Base-by-base conservation (phyloP, 1,139 yeast genomes). In the Candida albicans region DNA sequence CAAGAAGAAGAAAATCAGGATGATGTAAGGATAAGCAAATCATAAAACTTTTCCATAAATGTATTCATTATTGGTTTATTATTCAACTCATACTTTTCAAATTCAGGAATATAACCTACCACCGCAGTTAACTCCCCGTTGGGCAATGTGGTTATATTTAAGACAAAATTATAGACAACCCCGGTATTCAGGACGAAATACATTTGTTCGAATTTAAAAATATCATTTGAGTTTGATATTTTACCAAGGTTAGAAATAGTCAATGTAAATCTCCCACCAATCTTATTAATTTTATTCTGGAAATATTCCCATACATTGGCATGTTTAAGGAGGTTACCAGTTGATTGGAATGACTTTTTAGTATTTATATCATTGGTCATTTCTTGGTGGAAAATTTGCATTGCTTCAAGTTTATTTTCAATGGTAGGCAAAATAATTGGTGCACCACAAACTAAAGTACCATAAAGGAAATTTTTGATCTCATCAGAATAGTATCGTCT, bases 401-500 rank as follows among this genome's bases (percentile, higher is more conserved):
- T 55, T 8, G 46, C 28, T 8, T 46, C 35, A 6, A 50, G 27
- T 7, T 37, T 38, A 12, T 46, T 39, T 8, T 35, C 26, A 11
- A 47, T 41, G 6, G 55, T 58, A 8, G 53, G 52, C 10, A 52
- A 43, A 9, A 38, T 29, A 9, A 55, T 39, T 7, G 48, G 46
- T 24, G 50, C 50, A 1, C 59, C 61, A 13, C 61, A 54, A 9
- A 60, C 61, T 47, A 55, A 45, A 3, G 56, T 46, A 2, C 64
- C 64, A 36, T 56, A 58, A 22, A 37, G 50, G 38, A 55, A 59
- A 8, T 51, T 45, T 32, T 37, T 43, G 3, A 49, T 34, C 10
- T 51, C 53, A 1, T 47, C 48, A 4, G 64, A 59, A 30, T 49
- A 52, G 39, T 56, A 67, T 30, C 69, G 49, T 39, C 73, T 55